Evolutionary conservation across 1,284 basidiomycete species (phyloP).

Genomic region (Meira miltonrushii): DNA sequence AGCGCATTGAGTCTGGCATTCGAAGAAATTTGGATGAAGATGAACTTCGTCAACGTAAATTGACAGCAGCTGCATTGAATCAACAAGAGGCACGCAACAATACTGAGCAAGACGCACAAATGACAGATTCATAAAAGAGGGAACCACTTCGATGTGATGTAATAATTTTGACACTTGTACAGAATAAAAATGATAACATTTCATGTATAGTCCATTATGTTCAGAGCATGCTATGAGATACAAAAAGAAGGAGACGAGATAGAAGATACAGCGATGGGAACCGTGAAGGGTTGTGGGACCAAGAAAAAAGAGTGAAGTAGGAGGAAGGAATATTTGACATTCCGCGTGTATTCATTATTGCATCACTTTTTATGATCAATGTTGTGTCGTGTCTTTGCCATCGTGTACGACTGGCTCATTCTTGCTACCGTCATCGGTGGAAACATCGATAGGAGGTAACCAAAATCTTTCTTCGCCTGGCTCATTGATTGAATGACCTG

Average conservation of each 20-base stretch:
- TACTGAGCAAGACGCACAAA: too few relatives aligned
- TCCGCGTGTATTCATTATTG: background rate
- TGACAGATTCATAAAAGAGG: too few relatives aligned
- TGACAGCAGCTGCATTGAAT: background rate
- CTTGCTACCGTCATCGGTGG: background rate
- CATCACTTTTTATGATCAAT: background rate
- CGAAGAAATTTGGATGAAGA: background rate
- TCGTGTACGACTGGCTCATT: background rate
- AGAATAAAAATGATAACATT: too few relatives aligned
- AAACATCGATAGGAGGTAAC: constrained; percentile 10
- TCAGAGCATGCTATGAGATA: background rate
- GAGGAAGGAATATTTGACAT: background rate
- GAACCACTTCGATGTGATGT: too few relatives aligned
- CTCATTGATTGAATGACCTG: constrained; percentile 1
- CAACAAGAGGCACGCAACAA: background rate
- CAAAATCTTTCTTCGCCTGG: constrained; percentile 12
- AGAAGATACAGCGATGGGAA: background rate
- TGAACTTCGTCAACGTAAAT: background rate
- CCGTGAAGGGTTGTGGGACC: background rate
- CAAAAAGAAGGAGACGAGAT: background rate
- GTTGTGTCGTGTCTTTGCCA: background rate
- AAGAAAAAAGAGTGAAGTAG: background rate
- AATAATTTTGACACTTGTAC: too few relatives aligned
- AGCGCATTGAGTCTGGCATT: background rate
- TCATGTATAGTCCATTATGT: background rate